A percentile compares a stretch with the other conserved stretches of the same genome.
Evolutionary conservation across 2,329 filamentous ascomycete genomes (phyloP).

Genomic region (Pseudogymnoascus sp.): DNA sequence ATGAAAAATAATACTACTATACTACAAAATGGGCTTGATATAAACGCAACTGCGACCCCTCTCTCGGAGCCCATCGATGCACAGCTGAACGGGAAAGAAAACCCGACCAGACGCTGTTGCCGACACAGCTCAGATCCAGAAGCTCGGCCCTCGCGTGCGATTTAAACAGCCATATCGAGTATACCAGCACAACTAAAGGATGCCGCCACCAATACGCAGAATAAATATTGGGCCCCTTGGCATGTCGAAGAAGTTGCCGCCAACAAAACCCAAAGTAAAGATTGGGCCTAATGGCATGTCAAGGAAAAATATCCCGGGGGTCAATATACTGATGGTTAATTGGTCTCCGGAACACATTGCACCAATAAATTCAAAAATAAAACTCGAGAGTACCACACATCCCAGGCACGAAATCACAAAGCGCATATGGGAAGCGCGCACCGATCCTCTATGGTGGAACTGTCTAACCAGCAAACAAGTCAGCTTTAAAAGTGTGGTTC

Average conservation of each 20-base stretch:
- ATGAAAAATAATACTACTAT: neutral
- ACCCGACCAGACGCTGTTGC: neutral
- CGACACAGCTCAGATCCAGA: neutral
- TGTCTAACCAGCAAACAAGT: conserved; percentile 28
- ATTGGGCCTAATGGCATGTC: neutral
- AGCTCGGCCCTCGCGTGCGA: neutral
- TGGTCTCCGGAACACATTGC: conserved; percentile 4
- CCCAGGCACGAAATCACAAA: conserved; percentile 32
- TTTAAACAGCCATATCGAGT: neutral
- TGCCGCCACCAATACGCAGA: neutral
- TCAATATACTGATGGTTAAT: conserved; percentile 10
- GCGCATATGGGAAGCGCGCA: conserved; percentile 31
- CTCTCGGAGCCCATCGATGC: neutral
- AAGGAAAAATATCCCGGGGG: conserved; percentile 20
- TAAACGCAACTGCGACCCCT: neutral
- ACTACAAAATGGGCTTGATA: neutral
- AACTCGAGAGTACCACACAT: conserved; percentile 19
- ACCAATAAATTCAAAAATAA: neutral
- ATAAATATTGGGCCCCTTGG: neutral
- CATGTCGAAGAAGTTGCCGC: neutral
- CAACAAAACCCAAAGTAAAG: neutral
- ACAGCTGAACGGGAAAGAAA: neutral
- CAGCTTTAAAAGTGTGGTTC: conserved; percentile 36
- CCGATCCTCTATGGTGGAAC: conserved; percentile 41
- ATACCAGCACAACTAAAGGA: neutral